Percentiles rank a stretch among this genome's conserved stretches.
Evolutionary conservation across 2,329 filamentous ascomycete species (phyloP).

Genomic region (Didymella keratinophila): DNA sequence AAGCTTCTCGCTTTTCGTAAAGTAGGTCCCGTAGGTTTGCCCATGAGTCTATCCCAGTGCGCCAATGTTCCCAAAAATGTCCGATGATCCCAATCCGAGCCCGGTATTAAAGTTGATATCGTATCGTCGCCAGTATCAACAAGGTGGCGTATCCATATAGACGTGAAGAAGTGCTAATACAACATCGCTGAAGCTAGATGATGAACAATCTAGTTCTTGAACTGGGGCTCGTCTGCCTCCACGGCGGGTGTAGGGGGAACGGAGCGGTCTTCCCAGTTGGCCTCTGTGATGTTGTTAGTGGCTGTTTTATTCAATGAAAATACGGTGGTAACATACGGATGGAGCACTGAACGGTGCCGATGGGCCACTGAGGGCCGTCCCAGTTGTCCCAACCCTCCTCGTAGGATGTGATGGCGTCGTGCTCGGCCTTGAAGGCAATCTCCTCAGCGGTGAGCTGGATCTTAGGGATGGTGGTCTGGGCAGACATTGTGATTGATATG

Average conservation of each 20-base stretch:
- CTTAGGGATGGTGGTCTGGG: constrained; percentile 19
- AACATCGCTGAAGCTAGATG: constrained; percentile 15
- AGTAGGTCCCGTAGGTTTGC: constrained; percentile 22
- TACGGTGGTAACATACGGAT: constrained; percentile 25
- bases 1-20: constrained; percentile 18
- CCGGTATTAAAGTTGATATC: constrained; percentile 21
- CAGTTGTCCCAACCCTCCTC: constrained; percentile 39
- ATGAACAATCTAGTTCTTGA: constrained; percentile 18
- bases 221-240: constrained; percentile 23
- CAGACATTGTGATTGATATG: constrained; percentile 18
- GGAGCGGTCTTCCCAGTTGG: constrained; percentile 23
- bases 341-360: constrained; percentile 35
- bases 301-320: background rate
- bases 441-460: constrained; percentile 25
- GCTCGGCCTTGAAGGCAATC: constrained; percentile 35
- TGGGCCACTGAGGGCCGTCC: constrained; percentile 37
- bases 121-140: constrained; percentile 21
- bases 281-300: constrained; percentile 15
- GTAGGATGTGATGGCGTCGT: constrained; percentile 34
- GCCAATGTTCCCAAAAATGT: constrained; percentile 20
- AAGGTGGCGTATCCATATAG: constrained; percentile 20
- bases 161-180: constrained; percentile 20
- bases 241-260: constrained; percentile 20
- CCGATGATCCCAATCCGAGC: constrained; percentile 15
- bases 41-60: constrained; percentile 18